These are phyloP conservation scores for Fusarium nisikadoi DNA, from an alignment of 2,329 filamentous ascomycete species.

Conservation along the genomic window DNA sequence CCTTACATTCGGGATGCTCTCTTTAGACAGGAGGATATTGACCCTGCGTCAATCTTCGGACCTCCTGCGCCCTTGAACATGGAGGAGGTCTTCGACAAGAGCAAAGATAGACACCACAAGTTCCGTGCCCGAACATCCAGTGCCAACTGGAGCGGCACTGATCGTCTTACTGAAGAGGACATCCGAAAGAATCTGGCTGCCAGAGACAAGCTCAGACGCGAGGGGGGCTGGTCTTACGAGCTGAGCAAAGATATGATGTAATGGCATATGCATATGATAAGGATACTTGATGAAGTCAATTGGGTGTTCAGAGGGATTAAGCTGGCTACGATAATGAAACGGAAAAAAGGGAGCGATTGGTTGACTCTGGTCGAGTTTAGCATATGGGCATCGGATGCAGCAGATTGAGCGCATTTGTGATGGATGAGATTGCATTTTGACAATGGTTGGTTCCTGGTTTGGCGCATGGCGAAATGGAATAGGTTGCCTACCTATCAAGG, in stretches of 20 bases:
- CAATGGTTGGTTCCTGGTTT: slow-evolving; percentile 26
- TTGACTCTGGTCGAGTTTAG: slow-evolving; percentile 22
- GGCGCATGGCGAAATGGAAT: slow-evolving; percentile 38
- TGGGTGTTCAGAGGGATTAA: slow-evolving; percentile 7
- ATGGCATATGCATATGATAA: slow-evolving; percentile 32
- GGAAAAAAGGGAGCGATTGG: slow-evolving; percentile 21
- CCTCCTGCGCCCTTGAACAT: slow-evolving; percentile 88
- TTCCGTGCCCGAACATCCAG: slow-evolving; percentile 93
- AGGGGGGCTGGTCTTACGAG: slow-evolving; percentile 87
- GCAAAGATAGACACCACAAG: slow-evolving; percentile 84
- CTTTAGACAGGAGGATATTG: slow-evolving; percentile 83
- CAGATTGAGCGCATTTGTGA: slow-evolving; percentile 39
- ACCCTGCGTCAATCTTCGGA: slow-evolving; percentile 88
- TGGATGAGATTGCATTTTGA: slow-evolving; percentile 19
- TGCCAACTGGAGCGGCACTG: slow-evolving; percentile 90
- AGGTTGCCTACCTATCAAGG: background rate
- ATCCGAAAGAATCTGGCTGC: slow-evolving; percentile 82
- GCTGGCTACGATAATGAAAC: slow-evolving; percentile 13
- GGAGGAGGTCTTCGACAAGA: slow-evolving; percentile 95
- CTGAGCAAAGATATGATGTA: slow-evolving; percentile 60
- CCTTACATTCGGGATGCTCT: slow-evolving; percentile 82
- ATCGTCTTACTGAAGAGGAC: slow-evolving; percentile 87
- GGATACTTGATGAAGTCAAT: slow-evolving; percentile 9
- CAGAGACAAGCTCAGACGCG: slow-evolving; percentile 79
- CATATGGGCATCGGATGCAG: slow-evolving; percentile 27